Evolutionary conservation across 371 early-diverging fungal genomes (phyloP).

Genomic region (Mortierella sp.): DNA sequence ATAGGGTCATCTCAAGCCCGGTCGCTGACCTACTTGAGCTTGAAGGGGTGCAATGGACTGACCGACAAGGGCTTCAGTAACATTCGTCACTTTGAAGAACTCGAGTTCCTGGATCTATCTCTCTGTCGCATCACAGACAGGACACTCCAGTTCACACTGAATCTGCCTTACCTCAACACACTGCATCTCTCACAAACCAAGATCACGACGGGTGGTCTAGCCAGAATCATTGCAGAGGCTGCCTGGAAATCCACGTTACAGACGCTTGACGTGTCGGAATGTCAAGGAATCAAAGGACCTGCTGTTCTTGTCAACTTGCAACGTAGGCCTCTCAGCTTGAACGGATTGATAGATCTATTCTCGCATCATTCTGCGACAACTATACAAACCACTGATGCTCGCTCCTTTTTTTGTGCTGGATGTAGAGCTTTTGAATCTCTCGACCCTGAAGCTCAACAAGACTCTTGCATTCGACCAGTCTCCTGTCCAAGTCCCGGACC

Average conservation of each 20-base stretch:
- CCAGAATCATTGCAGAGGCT: slow-evolving; percentile 26
- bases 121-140: slow-evolving; percentile 49
- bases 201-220: slow-evolving; percentile 33
- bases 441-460: slow-evolving; percentile 35
- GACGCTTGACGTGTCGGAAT: slow-evolving; percentile 39
- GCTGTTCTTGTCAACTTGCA: slow-evolving; percentile 27
- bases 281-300: slow-evolving; percentile 30
- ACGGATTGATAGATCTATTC: no score
- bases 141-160: slow-evolving; percentile 25
- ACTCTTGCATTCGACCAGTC: slow-evolving; percentile 34
- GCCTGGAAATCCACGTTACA: slow-evolving; percentile 36
- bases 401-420: background rate
- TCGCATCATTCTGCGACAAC: no score
- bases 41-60: slow-evolving; percentile 31
- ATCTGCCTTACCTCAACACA: slow-evolving; percentile 23
- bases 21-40: slow-evolving; percentile 39
- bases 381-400: no score
- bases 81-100: slow-evolving; percentile 28
- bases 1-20: slow-evolving; percentile 31
- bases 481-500: slow-evolving; percentile 28
- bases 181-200: slow-evolving; percentile 38
- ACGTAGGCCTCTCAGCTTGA: slow-evolving; percentile 19
- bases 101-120: slow-evolving; percentile 46
- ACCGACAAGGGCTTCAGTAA: slow-evolving; percentile 45
- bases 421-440: slow-evolving; percentile 24